Base-by-base conservation (phyloP, 2,329 filamentous ascomycete genomes). In the Diplodia sapinea region DNA sequence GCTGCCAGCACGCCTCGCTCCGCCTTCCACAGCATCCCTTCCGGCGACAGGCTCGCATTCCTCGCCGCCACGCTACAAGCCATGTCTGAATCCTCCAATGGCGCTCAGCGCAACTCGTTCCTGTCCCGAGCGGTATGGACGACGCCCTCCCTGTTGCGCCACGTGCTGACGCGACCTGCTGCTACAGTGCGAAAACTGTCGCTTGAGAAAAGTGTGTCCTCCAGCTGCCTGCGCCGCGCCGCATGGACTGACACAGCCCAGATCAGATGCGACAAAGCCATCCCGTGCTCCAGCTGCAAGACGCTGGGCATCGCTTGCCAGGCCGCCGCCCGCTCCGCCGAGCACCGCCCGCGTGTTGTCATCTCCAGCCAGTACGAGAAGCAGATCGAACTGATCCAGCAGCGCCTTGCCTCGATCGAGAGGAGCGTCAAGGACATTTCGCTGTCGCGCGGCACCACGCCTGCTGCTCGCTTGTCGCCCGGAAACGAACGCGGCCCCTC, bases 381-480 rank as follows among this genome's bases (percentile, higher is more conserved):
- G 71, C 85, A 85, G 73, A 84, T 86, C 59, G 83, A 85, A 69
- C 72, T 81, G 13, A 85, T 86, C 62, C 83, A 85, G 70, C 79
- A 82, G 36, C 80, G 83, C 17, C 74, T 86, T 9, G 77, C 78
- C 7, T 77, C 78, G n/a, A 84, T 86, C 50, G 83, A 86, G 69
- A 71, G 75, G 59, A 74, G 80, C 11, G 73, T 83, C 15, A 76
- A 79, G 49, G 23, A 54, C 49, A 38, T 65, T 5, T 65, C 61
- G 8, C 12, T 65, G 2, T 65, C 61, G 36, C 20, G 49, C 2
- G 43, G 17, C 50, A 5, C 9, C 15, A 43, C 47, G 26, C n/a
- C 50, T 1, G 33, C 61, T 2, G 33, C 61, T 2, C 57, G 57
- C 43, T 62, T 43, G 17, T 62, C 57, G n/a, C 57, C 57, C 6